These are phyloP conservation scores for Didymella sp. DNA, from an alignment of 2,329 filamentous ascomycete species.

Conservation along the genomic window DNA sequence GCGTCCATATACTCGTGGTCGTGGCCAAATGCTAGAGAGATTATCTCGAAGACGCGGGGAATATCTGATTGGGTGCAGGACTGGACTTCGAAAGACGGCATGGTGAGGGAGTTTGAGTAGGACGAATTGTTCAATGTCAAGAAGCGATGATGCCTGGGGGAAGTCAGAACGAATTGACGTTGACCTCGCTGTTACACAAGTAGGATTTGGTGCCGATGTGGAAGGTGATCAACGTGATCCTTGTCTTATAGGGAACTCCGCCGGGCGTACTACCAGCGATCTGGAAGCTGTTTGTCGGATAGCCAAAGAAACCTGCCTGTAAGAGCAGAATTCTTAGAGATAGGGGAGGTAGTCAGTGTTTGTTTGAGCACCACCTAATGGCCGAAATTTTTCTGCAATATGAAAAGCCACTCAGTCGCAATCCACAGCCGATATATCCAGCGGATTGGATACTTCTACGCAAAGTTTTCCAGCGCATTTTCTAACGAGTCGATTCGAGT, in stretches of 20 bases:
- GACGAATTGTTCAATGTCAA: background rate
- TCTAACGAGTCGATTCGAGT: no score
- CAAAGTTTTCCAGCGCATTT: no score
- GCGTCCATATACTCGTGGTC: slow-evolving; percentile 22
- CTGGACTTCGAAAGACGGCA: slow-evolving; percentile 16
- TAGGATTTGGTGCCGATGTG: background rate
- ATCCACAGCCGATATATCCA: no score
- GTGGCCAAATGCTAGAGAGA: slow-evolving; percentile 22
- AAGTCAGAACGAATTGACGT: background rate
- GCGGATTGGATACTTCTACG: no score
- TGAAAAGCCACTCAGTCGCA: no score
- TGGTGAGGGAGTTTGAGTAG: background rate
- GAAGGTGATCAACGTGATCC: background rate
- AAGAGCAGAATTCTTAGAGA: no score
- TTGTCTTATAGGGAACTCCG: background rate
- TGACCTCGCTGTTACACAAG: background rate
- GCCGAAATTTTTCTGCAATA: no score
- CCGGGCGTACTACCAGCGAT: background rate
- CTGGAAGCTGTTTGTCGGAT: no score
- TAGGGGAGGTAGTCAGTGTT: no score
- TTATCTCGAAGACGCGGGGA: slow-evolving; percentile 20
- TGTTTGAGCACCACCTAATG: no score
- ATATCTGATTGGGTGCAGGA: slow-evolving; percentile 21
- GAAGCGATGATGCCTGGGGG: background rate
- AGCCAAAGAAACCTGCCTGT: no score